Conservation (phyloP, 371 early-diverging fungal genomes). For the Mortierella sp. region DNA sequence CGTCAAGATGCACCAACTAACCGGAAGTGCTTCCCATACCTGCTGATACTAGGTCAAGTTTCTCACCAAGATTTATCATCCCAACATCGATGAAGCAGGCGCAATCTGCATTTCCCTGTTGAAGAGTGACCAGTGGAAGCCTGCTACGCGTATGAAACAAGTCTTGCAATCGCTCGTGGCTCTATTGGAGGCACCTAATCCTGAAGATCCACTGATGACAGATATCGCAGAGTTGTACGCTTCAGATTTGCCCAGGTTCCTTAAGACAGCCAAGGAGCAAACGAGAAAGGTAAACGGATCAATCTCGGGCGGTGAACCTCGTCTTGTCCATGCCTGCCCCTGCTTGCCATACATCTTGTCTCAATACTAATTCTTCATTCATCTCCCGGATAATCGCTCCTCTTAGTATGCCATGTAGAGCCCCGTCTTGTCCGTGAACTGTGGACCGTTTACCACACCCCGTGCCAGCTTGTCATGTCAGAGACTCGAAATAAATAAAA, state of each 20-base stretch:
- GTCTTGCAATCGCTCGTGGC: conserved; percentile 77
- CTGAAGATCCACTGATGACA: conserved; percentile 90
- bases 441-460: neutral
- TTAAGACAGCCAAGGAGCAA: conserved; percentile 84
- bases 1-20: no score
- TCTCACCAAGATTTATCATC: conserved; percentile 90
- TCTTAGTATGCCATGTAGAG: no score
- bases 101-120: conserved; percentile 82
- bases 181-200: conserved; percentile 87
- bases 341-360: no score
- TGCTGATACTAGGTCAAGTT: conserved; percentile 75
- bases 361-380: no score
- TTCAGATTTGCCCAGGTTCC: conserved; percentile 77
- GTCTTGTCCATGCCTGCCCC: no score
- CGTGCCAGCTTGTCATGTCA: no score
- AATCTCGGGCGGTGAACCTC: no score
- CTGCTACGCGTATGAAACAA: conserved; percentile 76
- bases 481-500: no score
- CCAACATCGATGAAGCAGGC: conserved; percentile 92
- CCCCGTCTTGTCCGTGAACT: neutral
- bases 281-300: conserved; percentile 69
- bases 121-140: conserved; percentile 94
- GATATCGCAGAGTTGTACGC: conserved; percentile 87
- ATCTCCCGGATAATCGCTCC: no score
- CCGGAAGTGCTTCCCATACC: neutral